Evolutionary conservation across 352 stramenopile species (phyloP), one percentile per base, ranked within the genome.

Genomic region (Phytophthora kernoviae): DNA sequence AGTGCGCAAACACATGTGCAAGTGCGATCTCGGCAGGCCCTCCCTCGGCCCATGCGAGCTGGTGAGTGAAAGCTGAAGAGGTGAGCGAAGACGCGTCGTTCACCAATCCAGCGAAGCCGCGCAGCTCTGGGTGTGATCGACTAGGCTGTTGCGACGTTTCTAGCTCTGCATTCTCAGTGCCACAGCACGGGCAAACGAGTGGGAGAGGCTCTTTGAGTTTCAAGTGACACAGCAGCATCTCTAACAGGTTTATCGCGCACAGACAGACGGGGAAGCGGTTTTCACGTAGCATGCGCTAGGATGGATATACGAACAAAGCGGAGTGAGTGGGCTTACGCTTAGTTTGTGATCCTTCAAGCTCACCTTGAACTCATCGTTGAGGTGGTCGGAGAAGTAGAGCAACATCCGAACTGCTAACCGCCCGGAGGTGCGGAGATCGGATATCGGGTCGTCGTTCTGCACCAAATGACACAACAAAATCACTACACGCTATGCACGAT

Each of bases 321-420:
- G 1, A 39, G 40, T 36, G 20, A 64, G 60, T 30, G 15, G 52
- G 14, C 33, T 30, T 56, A 30, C 24, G 24, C 17, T 12, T 10
- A 46, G 12, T 44, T 2, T 44, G 2, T 21, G 12, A 14, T 4
- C 1, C 11, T 40, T 20, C 8, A 51, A 39, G 17, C 33, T 42
- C 53, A 85, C 80, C 58, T 90, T 87, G 54, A 90, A 84, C 41
- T 88, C 77, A 43, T 90, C 78, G 46, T 88, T 86, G 39, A 82
- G 60, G 48, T 87, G 75, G 15, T 90, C 81, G 9, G 78, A 75
- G 32, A 87, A 87, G 61, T 84, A 86, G 11, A 90, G 65, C 33
- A 90, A 69, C 78, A 88, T 87, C 36, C 80, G 73, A 20, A 88
- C 58, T 12, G 74, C 81, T 15, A 90, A 60, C 14, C 77, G 73